These are phyloP conservation scores for Plasmodium sp. DNA, from an alignment of 169 alveolate genomes.

Conservation along the genomic window DNA sequence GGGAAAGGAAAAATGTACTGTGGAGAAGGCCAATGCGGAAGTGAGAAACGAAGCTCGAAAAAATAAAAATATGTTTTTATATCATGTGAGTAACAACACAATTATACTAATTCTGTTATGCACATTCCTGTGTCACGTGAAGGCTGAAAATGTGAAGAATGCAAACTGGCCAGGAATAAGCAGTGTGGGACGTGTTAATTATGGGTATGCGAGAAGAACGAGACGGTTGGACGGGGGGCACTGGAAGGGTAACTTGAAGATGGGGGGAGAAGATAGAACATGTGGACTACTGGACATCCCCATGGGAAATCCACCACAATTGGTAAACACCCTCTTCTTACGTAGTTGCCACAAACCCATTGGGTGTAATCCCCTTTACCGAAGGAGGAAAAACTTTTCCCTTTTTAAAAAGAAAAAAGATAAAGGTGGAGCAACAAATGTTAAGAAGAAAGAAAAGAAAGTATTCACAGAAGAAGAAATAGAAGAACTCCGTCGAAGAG, in stretches of 20 bases:
- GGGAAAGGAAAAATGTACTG: not conserved
- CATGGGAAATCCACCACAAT: not conserved
- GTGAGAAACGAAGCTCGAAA: not conserved
- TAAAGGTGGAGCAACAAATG: constrained; percentile 13
- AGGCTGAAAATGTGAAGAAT: not conserved
- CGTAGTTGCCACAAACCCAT: not conserved
- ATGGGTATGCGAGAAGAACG: not conserved
- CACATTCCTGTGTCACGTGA: constrained; percentile 7
- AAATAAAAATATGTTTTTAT: constrained; percentile 37
- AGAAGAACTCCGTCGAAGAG: constrained; percentile 47
- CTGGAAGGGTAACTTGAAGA: not conserved
- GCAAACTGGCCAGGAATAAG: not conserved
- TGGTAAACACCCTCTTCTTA: not conserved
- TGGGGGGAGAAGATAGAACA: not conserved
- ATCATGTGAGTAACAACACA: constrained; percentile 29
- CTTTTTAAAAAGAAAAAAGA: constrained; percentile 49
- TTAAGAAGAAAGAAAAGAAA: constrained; percentile 42
- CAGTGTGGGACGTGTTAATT: not conserved
- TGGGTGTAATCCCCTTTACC: not conserved
- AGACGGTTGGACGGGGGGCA: not conserved
- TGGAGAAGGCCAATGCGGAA: not conserved
- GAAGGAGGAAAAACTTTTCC: not conserved
- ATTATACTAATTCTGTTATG: constrained; percentile 22
- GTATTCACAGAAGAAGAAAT: constrained; percentile 66
- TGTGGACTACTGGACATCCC: not conserved